phyloP scores from a whole-genome alignment of 371 early-diverging fungal species.

The Lichtheimia ramosa region DNA sequence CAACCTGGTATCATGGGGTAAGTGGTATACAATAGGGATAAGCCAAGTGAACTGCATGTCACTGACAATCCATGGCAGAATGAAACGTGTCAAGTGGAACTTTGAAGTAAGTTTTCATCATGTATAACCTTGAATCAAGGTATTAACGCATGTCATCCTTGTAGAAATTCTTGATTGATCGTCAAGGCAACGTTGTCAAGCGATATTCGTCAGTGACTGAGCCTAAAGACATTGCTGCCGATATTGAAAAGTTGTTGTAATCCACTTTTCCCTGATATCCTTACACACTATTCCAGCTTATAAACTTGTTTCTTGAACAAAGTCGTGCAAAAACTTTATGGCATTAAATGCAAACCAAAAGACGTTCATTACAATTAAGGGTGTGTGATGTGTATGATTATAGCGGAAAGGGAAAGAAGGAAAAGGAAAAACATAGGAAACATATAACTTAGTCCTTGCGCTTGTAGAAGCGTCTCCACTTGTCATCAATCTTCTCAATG shows the following conservation, averaged over 20 bases:
- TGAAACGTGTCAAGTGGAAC: constrained; percentile 77
- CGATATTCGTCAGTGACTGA: constrained; percentile 62
- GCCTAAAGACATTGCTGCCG: constrained; percentile 54
- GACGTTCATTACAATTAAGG: constrained; percentile 1
- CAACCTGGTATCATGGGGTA: constrained; percentile 64
- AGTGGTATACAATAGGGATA: neutral
- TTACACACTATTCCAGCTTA: no score
- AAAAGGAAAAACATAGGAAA: neutral
- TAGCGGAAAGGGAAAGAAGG: neutral
- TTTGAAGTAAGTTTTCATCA: constrained; percentile 45
- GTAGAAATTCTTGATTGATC: constrained; percentile 75
- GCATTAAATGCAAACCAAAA: neutral
- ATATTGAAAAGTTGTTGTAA: constrained; percentile 54
- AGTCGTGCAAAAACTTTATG: neutral
- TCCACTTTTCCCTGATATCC: no score
- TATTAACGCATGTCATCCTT: neutral
- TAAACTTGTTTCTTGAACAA: no score
- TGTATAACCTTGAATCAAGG: no score
- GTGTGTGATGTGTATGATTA: neutral
- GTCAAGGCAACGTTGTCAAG: constrained; percentile 65
- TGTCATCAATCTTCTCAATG: constrained; percentile 85
- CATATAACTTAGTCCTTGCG: constrained; percentile 49
- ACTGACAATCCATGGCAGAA: constrained; percentile 17
- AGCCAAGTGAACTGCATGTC: neutral
- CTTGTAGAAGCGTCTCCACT: constrained; percentile 89